Conservation (phyloP, 768 basidiomycete genomes). For the Calvatia gigantea region DNA sequence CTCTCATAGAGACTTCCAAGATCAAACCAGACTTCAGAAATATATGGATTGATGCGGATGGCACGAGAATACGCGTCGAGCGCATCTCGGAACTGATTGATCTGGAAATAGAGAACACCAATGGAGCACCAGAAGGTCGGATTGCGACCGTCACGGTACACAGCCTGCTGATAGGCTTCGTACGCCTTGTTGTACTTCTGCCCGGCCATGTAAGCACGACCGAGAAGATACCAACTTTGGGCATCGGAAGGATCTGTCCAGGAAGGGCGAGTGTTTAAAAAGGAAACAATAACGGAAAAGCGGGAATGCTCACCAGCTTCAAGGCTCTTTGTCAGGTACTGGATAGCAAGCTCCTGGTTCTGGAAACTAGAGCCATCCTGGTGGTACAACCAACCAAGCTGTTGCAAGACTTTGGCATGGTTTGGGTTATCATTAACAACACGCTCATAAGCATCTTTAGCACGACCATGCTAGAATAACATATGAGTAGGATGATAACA, state of each 20-base stretch:
- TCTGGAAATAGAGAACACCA: slow-evolving; percentile 98
- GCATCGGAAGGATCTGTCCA: slow-evolving; percentile 84
- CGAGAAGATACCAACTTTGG: slow-evolving; percentile 98
- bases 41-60: slow-evolving; percentile 98
- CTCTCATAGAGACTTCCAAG: slow-evolving; percentile 95
- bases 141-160: slow-evolving; percentile 97
- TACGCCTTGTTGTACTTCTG: slow-evolving; percentile 99
- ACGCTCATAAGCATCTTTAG: slow-evolving; percentile 94
- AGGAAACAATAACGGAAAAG: slow-evolving; percentile 6
- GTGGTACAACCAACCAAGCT: slow-evolving; percentile 97
- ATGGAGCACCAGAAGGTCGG: slow-evolving; percentile 99
- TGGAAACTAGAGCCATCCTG: slow-evolving; percentile 94
- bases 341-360: slow-evolving; percentile 92
- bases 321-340: slow-evolving; percentile 90
- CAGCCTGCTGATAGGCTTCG: slow-evolving; percentile 98
- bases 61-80: slow-evolving; percentile 98
- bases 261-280: slow-evolving; percentile 6
- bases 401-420: slow-evolving; percentile 96
- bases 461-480: slow-evolving; percentile 66
- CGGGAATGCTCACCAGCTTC: slow-evolving; percentile 74
- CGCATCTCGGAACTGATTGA: slow-evolving; percentile 98
- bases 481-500: slow-evolving; percentile 14
- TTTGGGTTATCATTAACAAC: slow-evolving; percentile 91
- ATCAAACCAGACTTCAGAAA: slow-evolving; percentile 95
- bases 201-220: slow-evolving; percentile 97